Evolutionary conservation across 768 basidiomycete genomes (phyloP), one percentile per base, ranked within the genome.

Genomic region (Macrolepiota albuminosa): DNA sequence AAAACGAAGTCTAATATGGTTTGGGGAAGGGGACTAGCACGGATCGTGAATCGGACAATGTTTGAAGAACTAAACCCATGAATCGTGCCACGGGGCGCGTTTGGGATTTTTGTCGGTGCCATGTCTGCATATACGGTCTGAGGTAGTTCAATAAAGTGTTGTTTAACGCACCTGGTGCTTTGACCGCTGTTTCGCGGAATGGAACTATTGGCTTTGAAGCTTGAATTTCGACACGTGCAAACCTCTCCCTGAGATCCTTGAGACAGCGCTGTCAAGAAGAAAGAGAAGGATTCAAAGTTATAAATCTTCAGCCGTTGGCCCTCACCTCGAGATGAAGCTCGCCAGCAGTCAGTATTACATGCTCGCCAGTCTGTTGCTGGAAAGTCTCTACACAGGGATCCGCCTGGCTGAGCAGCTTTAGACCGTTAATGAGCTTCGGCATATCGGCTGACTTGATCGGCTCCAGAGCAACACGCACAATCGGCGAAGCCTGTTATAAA

Each of bases 301-400:
- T 18, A 8, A 18, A 40, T 58, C n/a, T 24, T 0, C 11, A 42
- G 29, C 2, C 14, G 6, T 6, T 6, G 9, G 18, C 10, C 10
- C 78, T 40, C 57, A 93, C 95, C 85, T 98, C 97, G 29, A 98
- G 76, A 72, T 98, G 97, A 49, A 99, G 75, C 69, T 98, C 96
- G 36, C 97, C 97, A 1, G 97, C 97, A 3, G 92, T 92, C 61
- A 98, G 73, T 63, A 99, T 97, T 58, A 99, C 97, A 71, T 97
- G 90, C 71, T 99, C 97, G 36, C 97, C 97, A 0, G 95, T 97
- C 67, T 93, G 85, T 72, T 98, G 97, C 65, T 98, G 95, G 71
- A 98, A 95, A 0, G 92, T 95, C 70, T 98, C 94, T 4, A 96
- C 95, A 64, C 95, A 98, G 1, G 97, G 96, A 75, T 98, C 97